Evolutionary conservation across 495 filamentous ascomycete species (phyloP).

Genomic region (Penicillium arizonense): DNA sequence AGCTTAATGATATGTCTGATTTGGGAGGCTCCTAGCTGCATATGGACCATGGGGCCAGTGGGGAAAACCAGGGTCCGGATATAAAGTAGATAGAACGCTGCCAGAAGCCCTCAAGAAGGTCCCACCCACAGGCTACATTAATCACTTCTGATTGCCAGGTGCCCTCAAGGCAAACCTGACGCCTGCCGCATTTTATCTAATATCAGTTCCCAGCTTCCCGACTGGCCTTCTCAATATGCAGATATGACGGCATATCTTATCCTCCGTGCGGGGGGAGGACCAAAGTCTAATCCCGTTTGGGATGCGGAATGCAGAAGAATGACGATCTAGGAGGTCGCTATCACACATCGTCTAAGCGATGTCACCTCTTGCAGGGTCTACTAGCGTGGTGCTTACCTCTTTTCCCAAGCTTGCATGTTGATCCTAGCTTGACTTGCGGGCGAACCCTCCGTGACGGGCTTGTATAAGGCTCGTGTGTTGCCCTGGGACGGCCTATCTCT

Average conservation of each 20-base stretch:
- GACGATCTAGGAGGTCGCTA: conserved; percentile 13
- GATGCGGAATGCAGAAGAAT: conserved; percentile 9
- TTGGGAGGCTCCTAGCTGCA: neutral
- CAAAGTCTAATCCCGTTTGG: conserved; percentile 13
- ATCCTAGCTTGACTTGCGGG: neutral
- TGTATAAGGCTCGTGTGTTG: neutral
- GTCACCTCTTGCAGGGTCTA: conserved; percentile 16
- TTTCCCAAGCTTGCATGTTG: neutral
- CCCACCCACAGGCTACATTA: neutral
- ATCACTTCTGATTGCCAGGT: neutral
- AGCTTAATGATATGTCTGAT: neutral
- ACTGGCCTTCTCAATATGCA: neutral
- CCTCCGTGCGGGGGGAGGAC: conserved; percentile 15
- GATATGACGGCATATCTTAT: conserved; percentile 2
- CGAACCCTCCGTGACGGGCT: neutral
- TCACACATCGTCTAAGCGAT: conserved; percentile 8
- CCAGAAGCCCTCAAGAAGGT: neutral
- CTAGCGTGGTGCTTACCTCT: conserved; percentile 6
- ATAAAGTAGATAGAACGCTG: neutral
- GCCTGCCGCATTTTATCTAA: neutral
- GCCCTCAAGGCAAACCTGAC: neutral
- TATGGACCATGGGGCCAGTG: neutral
- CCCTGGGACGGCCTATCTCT: neutral
- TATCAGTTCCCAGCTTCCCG: neutral
- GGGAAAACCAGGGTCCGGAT: neutral